Conservation (phyloP, 768 basidiomycete genomes). For the Phlebiopsis gigantea region DNA sequence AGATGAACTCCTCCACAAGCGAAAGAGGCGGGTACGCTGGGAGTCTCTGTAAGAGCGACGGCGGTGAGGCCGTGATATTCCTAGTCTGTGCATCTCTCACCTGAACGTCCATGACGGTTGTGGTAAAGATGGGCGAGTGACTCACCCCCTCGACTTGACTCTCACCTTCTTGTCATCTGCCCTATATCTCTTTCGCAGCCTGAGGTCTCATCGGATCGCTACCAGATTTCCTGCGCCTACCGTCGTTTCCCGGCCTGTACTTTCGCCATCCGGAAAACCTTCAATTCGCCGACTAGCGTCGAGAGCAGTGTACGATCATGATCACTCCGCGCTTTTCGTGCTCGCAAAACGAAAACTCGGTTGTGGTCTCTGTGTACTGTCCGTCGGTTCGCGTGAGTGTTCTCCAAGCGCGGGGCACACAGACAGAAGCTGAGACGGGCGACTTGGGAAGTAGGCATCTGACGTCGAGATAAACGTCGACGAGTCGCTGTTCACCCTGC, state of each 20-base stretch:
- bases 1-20: constrained; percentile 71
- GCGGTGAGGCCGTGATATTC: not conserved
- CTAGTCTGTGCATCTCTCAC: not conserved
- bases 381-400: constrained; percentile 31
- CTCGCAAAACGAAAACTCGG: constrained; percentile 27
- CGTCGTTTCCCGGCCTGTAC: not conserved
- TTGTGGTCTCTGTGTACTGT: constrained; percentile 29
- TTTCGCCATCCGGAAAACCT: not conserved
- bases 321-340: constrained; percentile 36
- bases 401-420: not conserved
- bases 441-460: constrained; percentile 53
- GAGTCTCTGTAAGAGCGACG: constrained; percentile 43
- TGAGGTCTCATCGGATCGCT: constrained; percentile 1
- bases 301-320: constrained; percentile 20
- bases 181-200: not conserved
- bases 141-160: not conserved
- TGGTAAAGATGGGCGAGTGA: constrained; percentile 35
- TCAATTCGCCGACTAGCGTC: not conserved
- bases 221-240: not conserved
- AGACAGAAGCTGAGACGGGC: constrained; percentile 3
- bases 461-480: constrained; percentile 79
- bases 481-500: constrained; percentile 60
- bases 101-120: constrained; percentile 11
- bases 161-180: not conserved
- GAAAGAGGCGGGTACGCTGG: constrained; percentile 66